These are phyloP conservation scores for Neocallimastix lanati DNA, from an alignment of 192 early-diverging fungal genomes.

Conservation along the genomic window DNA sequence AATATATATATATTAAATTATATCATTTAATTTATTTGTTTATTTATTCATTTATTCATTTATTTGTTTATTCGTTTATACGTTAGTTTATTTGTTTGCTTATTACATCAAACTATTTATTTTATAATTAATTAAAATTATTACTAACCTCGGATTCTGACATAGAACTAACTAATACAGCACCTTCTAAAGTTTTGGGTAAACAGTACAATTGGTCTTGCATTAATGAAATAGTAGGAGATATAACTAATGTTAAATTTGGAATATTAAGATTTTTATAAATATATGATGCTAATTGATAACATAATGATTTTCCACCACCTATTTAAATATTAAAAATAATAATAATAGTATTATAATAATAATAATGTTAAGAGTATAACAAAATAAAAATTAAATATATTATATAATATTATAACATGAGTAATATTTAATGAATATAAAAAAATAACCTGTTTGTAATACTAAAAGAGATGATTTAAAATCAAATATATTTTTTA, in stretches of 20 bases:
- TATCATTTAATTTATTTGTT: no score
- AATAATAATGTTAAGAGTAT: no score
- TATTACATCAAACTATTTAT: no score
- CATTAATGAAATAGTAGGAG: conserved; percentile 68
- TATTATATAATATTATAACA: no score
- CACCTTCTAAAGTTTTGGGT: conserved; percentile 31
- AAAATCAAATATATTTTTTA: conserved; percentile 9
- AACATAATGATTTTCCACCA: conserved; percentile 56
- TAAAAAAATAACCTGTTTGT: conserved; percentile 11
- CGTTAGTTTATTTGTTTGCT: no score
- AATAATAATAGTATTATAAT: no score
- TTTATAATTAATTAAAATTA: no score
- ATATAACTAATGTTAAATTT: conserved; percentile 49
- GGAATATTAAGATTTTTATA: conserved; percentile 7
- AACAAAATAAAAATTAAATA: no score
- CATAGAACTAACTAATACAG: conserved; percentile 26
- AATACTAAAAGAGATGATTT: conserved; percentile 11
- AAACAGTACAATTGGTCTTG: conserved; percentile 59
- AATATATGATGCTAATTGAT: conserved; percentile 56
- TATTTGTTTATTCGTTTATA: no score
- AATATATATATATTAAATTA: no score
- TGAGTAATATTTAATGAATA: no score
- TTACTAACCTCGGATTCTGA: conserved; percentile 6
- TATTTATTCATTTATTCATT: no score
- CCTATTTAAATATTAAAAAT: conserved; percentile 6